Conservation (phyloP, 2,329 filamentous ascomycete genomes). For the Sporothrix variecibatus region DNA sequence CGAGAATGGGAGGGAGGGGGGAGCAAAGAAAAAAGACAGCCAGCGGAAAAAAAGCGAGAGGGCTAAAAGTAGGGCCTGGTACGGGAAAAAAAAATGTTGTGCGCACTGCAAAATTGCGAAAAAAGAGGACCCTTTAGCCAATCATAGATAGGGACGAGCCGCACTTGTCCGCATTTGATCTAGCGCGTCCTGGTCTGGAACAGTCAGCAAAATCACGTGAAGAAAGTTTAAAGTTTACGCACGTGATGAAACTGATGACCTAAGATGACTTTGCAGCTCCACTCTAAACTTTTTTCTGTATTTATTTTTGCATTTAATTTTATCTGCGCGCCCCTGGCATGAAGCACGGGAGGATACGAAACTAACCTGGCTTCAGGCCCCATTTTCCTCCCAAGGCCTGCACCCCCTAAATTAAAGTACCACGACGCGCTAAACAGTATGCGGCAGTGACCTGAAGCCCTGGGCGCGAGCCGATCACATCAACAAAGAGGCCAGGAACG, state of each 20-base stretch:
- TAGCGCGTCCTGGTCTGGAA: neutral
- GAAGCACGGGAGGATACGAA: constrained; percentile 17
- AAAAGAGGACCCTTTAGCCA: constrained; percentile 25
- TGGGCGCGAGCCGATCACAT: constrained; percentile 12
- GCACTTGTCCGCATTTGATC: neutral
- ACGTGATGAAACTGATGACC: neutral
- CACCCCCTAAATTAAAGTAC: constrained; percentile 22
- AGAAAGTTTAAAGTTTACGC: neutral
- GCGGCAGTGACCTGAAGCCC: constrained; percentile 13
- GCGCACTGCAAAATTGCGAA: constrained; percentile 25
- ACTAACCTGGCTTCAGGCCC: constrained; percentile 5
- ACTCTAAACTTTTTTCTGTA: neutral
- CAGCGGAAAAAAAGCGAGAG: constrained; percentile 23
- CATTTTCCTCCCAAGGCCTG: constrained; percentile 1
- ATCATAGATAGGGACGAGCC: neutral
- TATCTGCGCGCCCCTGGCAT: constrained; percentile 15
- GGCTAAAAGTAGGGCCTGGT: constrained; percentile 28
- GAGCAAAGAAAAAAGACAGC: constrained; percentile 23
- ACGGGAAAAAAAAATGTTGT: constrained; percentile 30
- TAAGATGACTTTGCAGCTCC: neutral
- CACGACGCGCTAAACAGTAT: constrained; percentile 16
- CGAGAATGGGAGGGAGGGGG: constrained; percentile 24
- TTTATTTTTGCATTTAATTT: constrained; percentile 17
- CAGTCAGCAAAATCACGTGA: constrained; percentile 12
- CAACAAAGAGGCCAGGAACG: constrained; percentile 18